A percentile compares a stretch with the other conserved stretches of the same genome.
Conservation (phyloP, 202 grass and related monocot species). For the Musa balbisiana region DNA sequence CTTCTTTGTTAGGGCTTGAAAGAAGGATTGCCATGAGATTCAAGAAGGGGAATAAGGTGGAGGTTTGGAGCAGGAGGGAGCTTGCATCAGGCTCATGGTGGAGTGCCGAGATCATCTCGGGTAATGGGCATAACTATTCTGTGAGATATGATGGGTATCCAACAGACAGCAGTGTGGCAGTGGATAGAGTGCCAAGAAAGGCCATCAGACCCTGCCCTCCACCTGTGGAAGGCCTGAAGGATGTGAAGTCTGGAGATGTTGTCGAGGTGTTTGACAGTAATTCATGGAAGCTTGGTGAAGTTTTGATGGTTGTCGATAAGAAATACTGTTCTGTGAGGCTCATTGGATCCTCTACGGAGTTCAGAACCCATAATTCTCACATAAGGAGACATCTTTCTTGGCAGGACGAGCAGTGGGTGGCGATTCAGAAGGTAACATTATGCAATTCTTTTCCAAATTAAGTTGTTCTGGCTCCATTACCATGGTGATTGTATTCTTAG, state of each 20-base stretch:
- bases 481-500: not conserved
- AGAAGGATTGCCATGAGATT: slow-evolving; percentile 47
- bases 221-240: slow-evolving; percentile 12
- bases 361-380: slow-evolving; percentile 30
- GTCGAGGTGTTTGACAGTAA: slow-evolving; percentile 68
- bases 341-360: slow-evolving; percentile 40
- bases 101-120: slow-evolving; percentile 59
- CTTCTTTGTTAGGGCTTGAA: not conserved
- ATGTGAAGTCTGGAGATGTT: slow-evolving; percentile 45
- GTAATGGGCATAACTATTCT: slow-evolving; percentile 69
- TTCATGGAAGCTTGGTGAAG: slow-evolving; percentile 71
- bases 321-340: slow-evolving; percentile 40
- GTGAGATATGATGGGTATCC: slow-evolving; percentile 39
- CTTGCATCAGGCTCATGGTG: slow-evolving; percentile 46
- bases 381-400: slow-evolving; percentile 53
- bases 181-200: slow-evolving; percentile 63
- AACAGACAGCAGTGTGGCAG: slow-evolving; percentile 10
- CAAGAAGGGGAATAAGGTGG: slow-evolving; percentile 61
- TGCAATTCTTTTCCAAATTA: not conserved
- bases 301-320: slow-evolving; percentile 32
- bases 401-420: slow-evolving; percentile 53
- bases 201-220: slow-evolving; percentile 51
- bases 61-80: slow-evolving; percentile 47
- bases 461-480: not conserved
- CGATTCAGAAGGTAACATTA: slow-evolving; percentile 40